Evolutionary conservation across 2,329 filamentous ascomycete species (phyloP).

Genomic region (Aphanoascus verrucosus): DNA sequence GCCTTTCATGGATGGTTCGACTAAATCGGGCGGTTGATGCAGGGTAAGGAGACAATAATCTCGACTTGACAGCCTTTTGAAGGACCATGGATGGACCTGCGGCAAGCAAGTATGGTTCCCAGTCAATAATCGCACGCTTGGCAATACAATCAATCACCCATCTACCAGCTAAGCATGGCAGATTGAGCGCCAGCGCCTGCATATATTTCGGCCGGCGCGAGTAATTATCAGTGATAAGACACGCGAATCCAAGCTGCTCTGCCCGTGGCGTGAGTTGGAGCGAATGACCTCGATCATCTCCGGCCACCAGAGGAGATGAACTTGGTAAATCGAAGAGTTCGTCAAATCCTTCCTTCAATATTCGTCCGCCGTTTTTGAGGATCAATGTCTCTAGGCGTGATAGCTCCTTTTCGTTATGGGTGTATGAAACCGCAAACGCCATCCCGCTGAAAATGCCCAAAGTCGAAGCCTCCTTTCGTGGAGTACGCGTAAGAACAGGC

Average conservation of each 20-base stretch:
- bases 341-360: slow-evolving; percentile 68
- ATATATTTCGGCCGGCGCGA: slow-evolving; percentile 85
- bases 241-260: slow-evolving; percentile 59
- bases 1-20: slow-evolving; percentile 49
- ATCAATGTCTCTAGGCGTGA: slow-evolving; percentile 53
- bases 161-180: slow-evolving; percentile 72
- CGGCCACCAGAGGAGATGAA: slow-evolving; percentile 10
- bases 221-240: slow-evolving; percentile 74
- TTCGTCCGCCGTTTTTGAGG: slow-evolving; percentile 55
- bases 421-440: slow-evolving; percentile 76
- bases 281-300: not conserved
- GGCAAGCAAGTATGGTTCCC: slow-evolving; percentile 72
- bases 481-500: slow-evolving; percentile 29
- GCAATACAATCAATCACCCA: slow-evolving; percentile 69
- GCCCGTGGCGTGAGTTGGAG: slow-evolving; percentile 48
- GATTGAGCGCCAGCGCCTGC: slow-evolving; percentile 78
- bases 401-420: slow-evolving; percentile 47
- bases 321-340: slow-evolving; percentile 55
- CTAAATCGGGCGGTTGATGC: slow-evolving; percentile 46
- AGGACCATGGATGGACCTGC: slow-evolving; percentile 71
- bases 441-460: slow-evolving; percentile 60
- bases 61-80: slow-evolving; percentile 64
- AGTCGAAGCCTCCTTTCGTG: slow-evolving; percentile 29
- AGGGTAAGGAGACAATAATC: slow-evolving; percentile 54
- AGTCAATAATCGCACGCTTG: slow-evolving; percentile 54